These are phyloP conservation scores for Aspergillus panamensis DNA, from an alignment of 495 filamentous ascomycete genomes.

Conservation along the genomic window DNA sequence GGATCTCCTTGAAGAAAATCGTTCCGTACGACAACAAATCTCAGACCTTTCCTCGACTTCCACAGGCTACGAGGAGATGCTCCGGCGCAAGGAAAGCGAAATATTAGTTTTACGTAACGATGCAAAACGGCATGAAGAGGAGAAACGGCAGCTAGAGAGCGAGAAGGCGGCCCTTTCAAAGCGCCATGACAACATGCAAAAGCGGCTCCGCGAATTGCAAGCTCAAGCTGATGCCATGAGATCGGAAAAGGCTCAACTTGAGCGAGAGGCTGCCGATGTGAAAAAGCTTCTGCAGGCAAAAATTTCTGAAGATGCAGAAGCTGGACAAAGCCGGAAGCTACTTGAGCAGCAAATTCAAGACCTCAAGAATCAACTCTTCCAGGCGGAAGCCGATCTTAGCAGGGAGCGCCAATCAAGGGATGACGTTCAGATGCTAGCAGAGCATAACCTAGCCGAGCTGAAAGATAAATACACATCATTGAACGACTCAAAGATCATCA, in stretches of 20 bases:
- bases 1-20: constrained; percentile 77
- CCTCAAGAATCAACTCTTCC: constrained; percentile 78
- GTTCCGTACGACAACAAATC: constrained; percentile 79
- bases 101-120: constrained; percentile 80
- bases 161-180: constrained; percentile 64
- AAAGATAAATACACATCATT: constrained; percentile 82
- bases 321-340: constrained; percentile 77
- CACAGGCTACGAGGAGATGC: constrained; percentile 88
- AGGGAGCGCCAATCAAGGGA: constrained; percentile 93
- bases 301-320: constrained; percentile 83
- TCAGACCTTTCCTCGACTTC: constrained; percentile 86
- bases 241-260: constrained; percentile 74
- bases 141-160: constrained; percentile 70
- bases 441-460: constrained; percentile 79
- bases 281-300: constrained; percentile 82
- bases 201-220: constrained; percentile 76
- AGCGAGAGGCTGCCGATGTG: constrained; percentile 85
- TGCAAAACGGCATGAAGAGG: constrained; percentile 70
- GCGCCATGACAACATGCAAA: constrained; percentile 77
- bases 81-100: constrained; percentile 91
- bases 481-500: constrained; percentile 92
- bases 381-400: constrained; percentile 83
- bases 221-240: constrained; percentile 84
- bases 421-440: constrained; percentile 86
- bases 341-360: constrained; percentile 85